Evolutionary conservation across 1,139 yeast genomes (phyloP).

Genomic region (Magnusiomyces paraingens): DNA sequence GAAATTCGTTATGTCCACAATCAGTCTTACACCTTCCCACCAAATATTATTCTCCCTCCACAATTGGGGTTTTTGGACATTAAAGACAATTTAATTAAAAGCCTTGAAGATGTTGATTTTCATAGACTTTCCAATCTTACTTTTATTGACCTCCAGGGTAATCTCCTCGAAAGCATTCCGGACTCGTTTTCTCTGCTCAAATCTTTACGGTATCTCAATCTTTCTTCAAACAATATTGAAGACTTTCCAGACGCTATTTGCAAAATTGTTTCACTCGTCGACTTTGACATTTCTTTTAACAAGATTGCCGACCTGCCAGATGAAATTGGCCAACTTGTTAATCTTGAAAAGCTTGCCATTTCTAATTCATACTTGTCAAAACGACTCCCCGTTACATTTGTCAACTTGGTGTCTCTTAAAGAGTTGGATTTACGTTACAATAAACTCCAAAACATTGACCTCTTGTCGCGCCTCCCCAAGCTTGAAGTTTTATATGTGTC

Average conservation of each 20-base stretch:
- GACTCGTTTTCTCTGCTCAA: slow-evolving; percentile 49
- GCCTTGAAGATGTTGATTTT: slow-evolving; percentile 30
- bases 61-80: slow-evolving; percentile 65
- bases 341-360: slow-evolving; percentile 62
- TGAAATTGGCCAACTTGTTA: slow-evolving; percentile 51
- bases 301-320: slow-evolving; percentile 55
- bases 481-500: slow-evolving; percentile 70
- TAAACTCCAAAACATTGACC: slow-evolving; percentile 55
- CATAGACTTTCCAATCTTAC: slow-evolving; percentile 26
- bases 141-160: slow-evolving; percentile 49
- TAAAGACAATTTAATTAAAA: slow-evolving; percentile 32
- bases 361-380: slow-evolving; percentile 67
- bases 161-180: slow-evolving; percentile 65
- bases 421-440: slow-evolving; percentile 78
- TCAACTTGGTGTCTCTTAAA: slow-evolving; percentile 50
- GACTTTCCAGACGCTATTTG: slow-evolving; percentile 66
- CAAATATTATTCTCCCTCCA: slow-evolving; percentile 61
- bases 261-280: slow-evolving; percentile 51
- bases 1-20: slow-evolving; percentile 64
- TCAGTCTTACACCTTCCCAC: slow-evolving; percentile 69
- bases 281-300: slow-evolving; percentile 79
- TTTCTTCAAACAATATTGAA: slow-evolving; percentile 74
- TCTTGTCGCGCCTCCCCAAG: slow-evolving; percentile 56
- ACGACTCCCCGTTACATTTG: slow-evolving; percentile 49
- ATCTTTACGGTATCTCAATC: slow-evolving; percentile 54